Conservation (phyloP, 2,329 filamentous ascomycete genomes). For the Colletotrichum endophyticum region DNA sequence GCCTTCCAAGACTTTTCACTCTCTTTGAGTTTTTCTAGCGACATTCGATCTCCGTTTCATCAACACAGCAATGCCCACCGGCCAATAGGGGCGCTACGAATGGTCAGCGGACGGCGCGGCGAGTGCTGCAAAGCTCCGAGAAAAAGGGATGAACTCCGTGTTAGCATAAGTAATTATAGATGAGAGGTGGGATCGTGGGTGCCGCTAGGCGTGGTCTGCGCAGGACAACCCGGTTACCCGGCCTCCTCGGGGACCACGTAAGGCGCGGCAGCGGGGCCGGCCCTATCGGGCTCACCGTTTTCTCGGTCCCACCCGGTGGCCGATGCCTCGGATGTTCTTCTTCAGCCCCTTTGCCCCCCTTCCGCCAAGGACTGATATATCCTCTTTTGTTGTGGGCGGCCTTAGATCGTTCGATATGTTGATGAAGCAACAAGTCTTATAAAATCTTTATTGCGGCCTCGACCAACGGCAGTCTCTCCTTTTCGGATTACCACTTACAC, state of each 20-base stretch:
- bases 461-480: background rate
- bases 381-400: background rate
- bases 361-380: background rate
- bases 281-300: constrained; percentile 1
- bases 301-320: background rate
- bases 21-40: background rate
- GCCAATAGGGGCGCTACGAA: background rate
- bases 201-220: background rate
- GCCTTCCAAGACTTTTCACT: background rate
- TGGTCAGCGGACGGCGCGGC: background rate
- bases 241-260: background rate
- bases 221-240: background rate
- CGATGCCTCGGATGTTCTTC: background rate
- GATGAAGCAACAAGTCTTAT: background rate
- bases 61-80: background rate
- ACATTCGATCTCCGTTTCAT: background rate
- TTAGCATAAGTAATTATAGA: background rate
- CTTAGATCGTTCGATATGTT: background rate
- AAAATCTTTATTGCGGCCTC: background rate
- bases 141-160: background rate
- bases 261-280: background rate
- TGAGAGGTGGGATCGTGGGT: background rate
- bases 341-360: background rate
- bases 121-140: background rate
- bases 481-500: background rate